These are phyloP conservation scores for Acephala macrosclerotiorum DNA, from an alignment of 2,329 filamentous ascomycete species.

Conservation along the genomic window DNA sequence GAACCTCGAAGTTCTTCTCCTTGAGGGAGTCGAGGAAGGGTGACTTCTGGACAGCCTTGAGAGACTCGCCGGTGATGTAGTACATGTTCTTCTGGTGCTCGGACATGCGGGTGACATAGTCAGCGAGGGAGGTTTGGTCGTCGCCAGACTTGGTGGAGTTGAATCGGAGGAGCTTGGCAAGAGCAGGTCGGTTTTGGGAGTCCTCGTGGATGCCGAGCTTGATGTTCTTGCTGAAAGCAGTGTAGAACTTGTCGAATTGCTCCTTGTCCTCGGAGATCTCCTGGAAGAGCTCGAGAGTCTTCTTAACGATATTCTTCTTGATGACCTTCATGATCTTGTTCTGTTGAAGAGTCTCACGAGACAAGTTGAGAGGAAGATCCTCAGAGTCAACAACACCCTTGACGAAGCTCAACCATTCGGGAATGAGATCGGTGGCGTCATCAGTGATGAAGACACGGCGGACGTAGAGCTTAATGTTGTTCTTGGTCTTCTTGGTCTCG, in stretches of 20 bases:
- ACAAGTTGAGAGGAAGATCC: slow-evolving; percentile 98
- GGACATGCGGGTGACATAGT: slow-evolving; percentile 99
- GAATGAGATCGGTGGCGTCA: slow-evolving; percentile 97
- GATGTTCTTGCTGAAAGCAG: slow-evolving; percentile 99
- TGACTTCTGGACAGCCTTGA: slow-evolving; percentile 97
- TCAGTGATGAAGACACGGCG: slow-evolving; percentile 99
- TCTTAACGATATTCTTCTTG: slow-evolving; percentile 99
- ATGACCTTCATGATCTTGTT: slow-evolving; percentile 99
- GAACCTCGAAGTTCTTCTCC: slow-evolving; percentile 99
- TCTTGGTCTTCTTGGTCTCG: slow-evolving; percentile 99
- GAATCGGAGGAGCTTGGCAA: slow-evolving; percentile 99
- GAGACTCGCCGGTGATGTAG: slow-evolving; percentile 99
- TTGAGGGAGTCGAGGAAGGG: slow-evolving; percentile 99
- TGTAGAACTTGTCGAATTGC: slow-evolving; percentile 99
- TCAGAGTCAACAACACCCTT: slow-evolving; percentile 99
- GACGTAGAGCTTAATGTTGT: slow-evolving; percentile 99
- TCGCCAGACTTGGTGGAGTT: slow-evolving; percentile 99
- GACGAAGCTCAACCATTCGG: slow-evolving; percentile 99
- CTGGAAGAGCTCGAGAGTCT: slow-evolving; percentile 98
- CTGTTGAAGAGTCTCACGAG: slow-evolving; percentile 99
- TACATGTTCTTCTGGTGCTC: slow-evolving; percentile 99
- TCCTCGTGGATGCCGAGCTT: slow-evolving; percentile 99
- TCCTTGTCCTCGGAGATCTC: slow-evolving; percentile 99
- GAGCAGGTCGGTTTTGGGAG: slow-evolving; percentile 89
- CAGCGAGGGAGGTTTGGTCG: slow-evolving; percentile 90